Base-by-base conservation (phyloP, 2,329 filamentous ascomycete genomes). In the Aspergillus sp. region DNA sequence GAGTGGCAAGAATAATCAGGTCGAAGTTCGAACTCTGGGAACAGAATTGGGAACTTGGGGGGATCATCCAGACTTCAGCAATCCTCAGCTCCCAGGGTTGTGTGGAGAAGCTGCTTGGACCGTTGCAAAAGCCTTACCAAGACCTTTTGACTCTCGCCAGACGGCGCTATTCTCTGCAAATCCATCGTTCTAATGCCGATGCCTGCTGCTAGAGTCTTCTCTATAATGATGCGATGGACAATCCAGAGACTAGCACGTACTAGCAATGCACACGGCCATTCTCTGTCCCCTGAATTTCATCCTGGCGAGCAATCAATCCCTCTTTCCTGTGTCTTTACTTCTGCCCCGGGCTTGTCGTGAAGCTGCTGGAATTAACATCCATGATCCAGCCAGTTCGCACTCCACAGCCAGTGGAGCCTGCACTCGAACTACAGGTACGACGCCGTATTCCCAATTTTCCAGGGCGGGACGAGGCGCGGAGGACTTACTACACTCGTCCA, bases 1-100 rank as follows among this genome's bases (percentile, higher is more conserved):
- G 51, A 50, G 56, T 54, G 56, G 56, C 56, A 37, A 37, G 34
- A 58, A 58, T 54, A 58, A 46, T 58, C 15, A 22, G 42, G n/a
- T 6, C 24, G 22, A 3, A 22, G 22, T 22, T n/a, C n/a, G 20
- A 20, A 4, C 20, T 20, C 20, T 24, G 24, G 27, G 9, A 30
- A 30, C 27, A 11, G 27, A 30, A 30, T 9, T 30, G 27, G 9
- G 27, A 30, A 30, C 24, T 27, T 42, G 40, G n/a, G 46, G n/a
- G 24, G 24, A n/a, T 30, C 27, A 48, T 48, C 46, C 39, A 41
- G 30, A 22, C 46, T 27, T 22, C 24, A 48, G 6, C 27, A 30
- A 30, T 30, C 20, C 20, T 20, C 27, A 30, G 3, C n/a, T 46
- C 22, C 22, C 34, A 51, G 46, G 19, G 48, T 51, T 44, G 49